These are phyloP conservation scores for Alternaria infectoria DNA, from an alignment of 2,329 filamentous ascomycete genomes.

Conservation along the genomic window DNA sequence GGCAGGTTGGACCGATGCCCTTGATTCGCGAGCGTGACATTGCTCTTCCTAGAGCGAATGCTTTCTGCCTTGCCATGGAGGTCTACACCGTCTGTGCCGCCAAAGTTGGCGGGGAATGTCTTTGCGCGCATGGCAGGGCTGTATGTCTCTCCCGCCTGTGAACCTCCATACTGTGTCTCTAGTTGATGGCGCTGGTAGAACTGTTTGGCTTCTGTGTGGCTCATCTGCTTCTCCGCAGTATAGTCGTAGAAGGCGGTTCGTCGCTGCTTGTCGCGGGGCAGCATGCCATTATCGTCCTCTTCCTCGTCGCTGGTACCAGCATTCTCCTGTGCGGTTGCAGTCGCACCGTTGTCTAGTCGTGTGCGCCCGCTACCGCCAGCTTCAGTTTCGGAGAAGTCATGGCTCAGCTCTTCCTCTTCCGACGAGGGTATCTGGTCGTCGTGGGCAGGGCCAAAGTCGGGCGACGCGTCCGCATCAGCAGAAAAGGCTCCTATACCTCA, in stretches of 20 bases:
- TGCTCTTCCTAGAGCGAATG: slow-evolving; percentile 52
- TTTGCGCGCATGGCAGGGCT: slow-evolving; percentile 54
- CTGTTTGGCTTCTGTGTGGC: slow-evolving; percentile 90
- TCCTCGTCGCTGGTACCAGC: slow-evolving; percentile 35
- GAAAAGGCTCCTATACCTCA: slow-evolving; percentile 31
- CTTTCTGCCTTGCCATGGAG: slow-evolving; percentile 49
- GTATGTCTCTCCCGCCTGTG: slow-evolving; percentile 47
- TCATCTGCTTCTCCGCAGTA: slow-evolving; percentile 91
- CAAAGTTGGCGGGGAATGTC: slow-evolving; percentile 52
- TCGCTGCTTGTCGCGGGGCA: slow-evolving; percentile 60
- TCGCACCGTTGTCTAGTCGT: slow-evolving; percentile 26
- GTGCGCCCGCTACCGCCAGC: slow-evolving; percentile 16
- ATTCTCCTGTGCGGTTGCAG: slow-evolving; percentile 23
- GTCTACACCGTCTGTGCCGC: slow-evolving; percentile 43
- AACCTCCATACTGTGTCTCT: slow-evolving; percentile 58
- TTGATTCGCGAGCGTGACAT: slow-evolving; percentile 37
- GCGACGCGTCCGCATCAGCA: slow-evolving; percentile 45
- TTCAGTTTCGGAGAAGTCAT: slow-evolving; percentile 39
- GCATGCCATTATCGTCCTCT: slow-evolving; percentile 44
- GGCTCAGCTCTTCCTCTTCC: slow-evolving; percentile 44
- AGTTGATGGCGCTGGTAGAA: slow-evolving; percentile 91
- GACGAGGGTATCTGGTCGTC: slow-evolving; percentile 46
- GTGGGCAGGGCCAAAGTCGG: slow-evolving; percentile 39
- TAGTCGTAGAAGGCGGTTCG: slow-evolving; percentile 93
- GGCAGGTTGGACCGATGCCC: slow-evolving; percentile 34